Evolutionary conservation across 257 asterid genomes (phyloP).

Genomic region (Ballota nigra): DNA sequence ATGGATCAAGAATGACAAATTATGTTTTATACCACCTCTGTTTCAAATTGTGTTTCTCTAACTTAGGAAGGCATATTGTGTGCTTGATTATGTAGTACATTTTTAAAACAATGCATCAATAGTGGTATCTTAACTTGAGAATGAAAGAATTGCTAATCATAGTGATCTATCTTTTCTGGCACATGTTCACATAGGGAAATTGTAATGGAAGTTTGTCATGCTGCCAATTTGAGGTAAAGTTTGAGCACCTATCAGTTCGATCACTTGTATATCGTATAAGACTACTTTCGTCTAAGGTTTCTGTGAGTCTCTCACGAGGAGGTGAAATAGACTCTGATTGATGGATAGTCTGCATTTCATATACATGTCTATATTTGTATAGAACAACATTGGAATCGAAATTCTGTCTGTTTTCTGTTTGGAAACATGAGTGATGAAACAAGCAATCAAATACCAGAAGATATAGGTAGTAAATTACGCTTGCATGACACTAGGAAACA

Average conservation of each 20-base stretch:
- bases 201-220: no score
- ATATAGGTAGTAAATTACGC: not conserved
- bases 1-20: not conserved
- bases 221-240: not conserved
- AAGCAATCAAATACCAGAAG: not conserved
- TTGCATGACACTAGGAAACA: not conserved
- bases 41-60: not conserved
- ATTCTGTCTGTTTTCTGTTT: not conserved
- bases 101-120: not conserved
- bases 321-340: not conserved
- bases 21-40: not conserved
- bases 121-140: not conserved
- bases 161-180: not conserved
- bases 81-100: not conserved
- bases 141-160: not conserved
- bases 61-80: not conserved
- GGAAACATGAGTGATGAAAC: not conserved
- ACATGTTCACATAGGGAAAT: no score
- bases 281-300: not conserved
- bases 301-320: not conserved
- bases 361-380: not conserved
- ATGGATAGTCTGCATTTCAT: not conserved
- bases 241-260: not conserved
- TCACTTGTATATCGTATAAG: no score
- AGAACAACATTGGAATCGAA: not conserved